Evolutionary conservation across 2,329 filamentous ascomycete species (phyloP).

Genomic region (Cylindrodendrum hubeiense): DNA sequence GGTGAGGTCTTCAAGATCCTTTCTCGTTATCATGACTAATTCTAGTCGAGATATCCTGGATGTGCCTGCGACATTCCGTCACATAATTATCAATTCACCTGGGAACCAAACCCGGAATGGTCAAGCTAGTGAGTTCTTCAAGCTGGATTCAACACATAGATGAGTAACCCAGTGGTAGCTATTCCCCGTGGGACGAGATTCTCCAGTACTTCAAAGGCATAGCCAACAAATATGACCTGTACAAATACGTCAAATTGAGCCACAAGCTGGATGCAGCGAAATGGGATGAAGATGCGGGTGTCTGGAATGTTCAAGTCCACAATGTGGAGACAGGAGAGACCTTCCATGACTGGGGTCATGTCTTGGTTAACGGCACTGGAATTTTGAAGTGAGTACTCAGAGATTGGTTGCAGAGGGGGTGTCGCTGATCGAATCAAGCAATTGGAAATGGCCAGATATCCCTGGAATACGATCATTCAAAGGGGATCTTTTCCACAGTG

Average conservation of each 20-base stretch:
- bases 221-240: constrained; percentile 1
- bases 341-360: constrained; percentile 7
- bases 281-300: constrained; percentile 9
- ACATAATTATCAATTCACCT: constrained; percentile 28
- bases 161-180: background rate
- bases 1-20: background rate
- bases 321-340: background rate
- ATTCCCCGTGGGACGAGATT: constrained; percentile 14
- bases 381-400: constrained; percentile 16
- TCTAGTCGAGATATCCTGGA: constrained; percentile 13
- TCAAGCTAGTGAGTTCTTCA: background rate
- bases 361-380: constrained; percentile 19
- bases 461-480: constrained; percentile 15
- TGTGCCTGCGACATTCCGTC: constrained; percentile 25
- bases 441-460: constrained; percentile 27
- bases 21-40: background rate
- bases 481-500: constrained; percentile 22
- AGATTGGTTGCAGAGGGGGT: background rate
- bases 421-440: background rate
- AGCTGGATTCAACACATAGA: background rate
- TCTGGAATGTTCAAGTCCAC: constrained; percentile 6
- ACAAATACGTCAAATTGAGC: constrained; percentile 3
- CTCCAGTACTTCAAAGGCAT: constrained; percentile 8
- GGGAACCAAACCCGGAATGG: constrained; percentile 24
- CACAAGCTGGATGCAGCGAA: constrained; percentile 6